phyloP scores from a whole-genome alignment of 2,329 filamentous ascomycete genomes.

The Macrophomina pseudophaseolina region DNA sequence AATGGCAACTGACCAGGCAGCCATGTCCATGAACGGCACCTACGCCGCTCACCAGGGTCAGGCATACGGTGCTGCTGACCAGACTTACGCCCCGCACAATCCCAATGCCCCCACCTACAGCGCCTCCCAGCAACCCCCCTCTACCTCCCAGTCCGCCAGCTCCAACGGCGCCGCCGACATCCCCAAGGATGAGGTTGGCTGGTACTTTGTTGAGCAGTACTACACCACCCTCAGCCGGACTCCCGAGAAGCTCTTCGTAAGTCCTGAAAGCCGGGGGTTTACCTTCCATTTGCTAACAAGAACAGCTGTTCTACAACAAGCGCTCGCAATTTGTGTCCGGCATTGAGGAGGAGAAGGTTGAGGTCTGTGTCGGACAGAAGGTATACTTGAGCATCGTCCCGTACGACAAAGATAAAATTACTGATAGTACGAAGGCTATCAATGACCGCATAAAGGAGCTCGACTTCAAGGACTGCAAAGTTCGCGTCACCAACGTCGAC shows the following conservation, averaged over 20 bases:
- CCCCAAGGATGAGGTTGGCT: slow-evolving; percentile 92
- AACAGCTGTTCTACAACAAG: slow-evolving; percentile 87
- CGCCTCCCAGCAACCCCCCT: slow-evolving; percentile 35
- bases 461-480: slow-evolving; percentile 97
- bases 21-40: slow-evolving; percentile 55
- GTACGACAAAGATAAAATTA: neutral
- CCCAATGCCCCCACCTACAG: slow-evolving; percentile 33
- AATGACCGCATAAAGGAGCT: slow-evolving; percentile 92
- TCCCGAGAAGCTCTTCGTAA: slow-evolving; percentile 84
- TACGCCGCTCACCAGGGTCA: slow-evolving; percentile 48
- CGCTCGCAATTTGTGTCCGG: slow-evolving; percentile 94
- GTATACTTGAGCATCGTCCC: slow-evolving; percentile 58
- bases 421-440: slow-evolving; percentile 67
- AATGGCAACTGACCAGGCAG: slow-evolving; percentile 48
- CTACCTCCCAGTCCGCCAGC: slow-evolving; percentile 29
- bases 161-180: slow-evolving; percentile 47
- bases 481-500: slow-evolving; percentile 96
- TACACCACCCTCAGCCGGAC: slow-evolving; percentile 96
- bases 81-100: slow-evolving; percentile 39
- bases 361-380: slow-evolving; percentile 84
- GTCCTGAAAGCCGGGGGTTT: slow-evolving; percentile 31
- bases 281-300: slow-evolving; percentile 32
- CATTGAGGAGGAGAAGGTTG: slow-evolving; percentile 84
- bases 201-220: slow-evolving; percentile 99
- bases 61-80: slow-evolving; percentile 45